Evolutionary conservation across 106 monocot species (phyloP), one percentile per base, ranked within the genome.

Genomic region (Posidonia australis): DNA sequence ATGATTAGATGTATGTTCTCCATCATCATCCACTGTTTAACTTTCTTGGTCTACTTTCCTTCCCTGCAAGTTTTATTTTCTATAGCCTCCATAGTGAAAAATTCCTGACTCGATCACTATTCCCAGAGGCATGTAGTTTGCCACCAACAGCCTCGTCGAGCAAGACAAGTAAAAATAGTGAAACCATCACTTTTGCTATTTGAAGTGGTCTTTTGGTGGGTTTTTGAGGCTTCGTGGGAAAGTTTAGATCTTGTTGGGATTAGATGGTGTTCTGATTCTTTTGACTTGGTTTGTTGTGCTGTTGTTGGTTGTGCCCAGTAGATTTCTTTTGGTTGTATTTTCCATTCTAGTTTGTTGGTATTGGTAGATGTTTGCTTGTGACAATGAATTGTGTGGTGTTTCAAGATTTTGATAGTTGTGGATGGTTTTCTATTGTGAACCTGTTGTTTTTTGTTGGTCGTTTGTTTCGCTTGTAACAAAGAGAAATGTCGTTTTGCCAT

Each of bases 141-240:
- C 80, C 28, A 18, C 79, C 65, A 70, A 58, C 78, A 73, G 78
- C 66, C 51, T 92, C 72, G 75, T 73, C 42, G 92, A 87, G 72
- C 87, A 84, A 76, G 92, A 92, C 54, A 92, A 84, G 92, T 92
- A 76, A 14, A 10, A 31, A 13, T 2, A 9, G 16, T 23, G 51
- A 60, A 21, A 29, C 13, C 27, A 13, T 29, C 12, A 19, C 43
- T 56, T 32, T 74, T 44, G 26, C 11, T 57, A 11, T 9, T 49
- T 62, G 3, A 5, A 12, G 41, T 62, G 21, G 2, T 41, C 19
- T 41, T 58, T 58, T 58, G 26, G 6, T 58, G 25, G 13, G 18
- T 44, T 16, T 69, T 45, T 27, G 17, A 30, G 20, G 36, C 11
- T 26, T 67, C 23, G 36, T 67, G 0, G 42, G 18, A 46, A 36